Percentiles rank a stretch among this genome's conserved stretches.
These are phyloP conservation scores for Tuber borchii DNA, from an alignment of 495 filamentous ascomycete species.

Conservation along the genomic window DNA sequence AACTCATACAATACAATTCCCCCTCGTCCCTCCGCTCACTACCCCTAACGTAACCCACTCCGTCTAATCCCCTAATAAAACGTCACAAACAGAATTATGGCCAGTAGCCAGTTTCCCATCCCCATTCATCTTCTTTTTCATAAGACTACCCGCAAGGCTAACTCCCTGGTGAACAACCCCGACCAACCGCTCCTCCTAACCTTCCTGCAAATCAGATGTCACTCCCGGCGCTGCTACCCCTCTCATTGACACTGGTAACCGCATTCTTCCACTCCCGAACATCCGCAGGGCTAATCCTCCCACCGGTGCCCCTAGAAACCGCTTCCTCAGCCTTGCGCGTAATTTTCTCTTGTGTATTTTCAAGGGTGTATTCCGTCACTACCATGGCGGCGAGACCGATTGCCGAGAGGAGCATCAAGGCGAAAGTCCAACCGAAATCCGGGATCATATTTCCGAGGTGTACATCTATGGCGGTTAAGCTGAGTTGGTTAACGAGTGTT, in stretches of 20 bases:
- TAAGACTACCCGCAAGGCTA: no score
- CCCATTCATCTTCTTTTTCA: no score
- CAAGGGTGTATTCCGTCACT: constrained; percentile 23
- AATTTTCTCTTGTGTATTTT: constrained; percentile 20
- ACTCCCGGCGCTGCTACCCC: background rate
- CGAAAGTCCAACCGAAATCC: constrained; percentile 32
- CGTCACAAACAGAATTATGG: no score
- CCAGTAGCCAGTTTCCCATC: no score
- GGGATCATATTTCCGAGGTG: constrained; percentile 18
- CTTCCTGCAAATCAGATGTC: no score
- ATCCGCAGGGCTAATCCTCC: background rate
- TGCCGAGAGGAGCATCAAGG: constrained; percentile 12
- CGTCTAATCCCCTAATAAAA: background rate
- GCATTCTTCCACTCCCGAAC: background rate
- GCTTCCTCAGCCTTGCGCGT: constrained; percentile 15
- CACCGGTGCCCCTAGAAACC: constrained; percentile 11
- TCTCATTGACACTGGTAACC: background rate
- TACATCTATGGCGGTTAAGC: constrained; percentile 17
- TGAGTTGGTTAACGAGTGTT: constrained; percentile 30
- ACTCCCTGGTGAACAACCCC: no score
- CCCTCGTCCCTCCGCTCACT: background rate
- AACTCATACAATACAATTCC: background rate
- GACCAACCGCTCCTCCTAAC: no score
- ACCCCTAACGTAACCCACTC: background rate
- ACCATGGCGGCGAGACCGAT: constrained; percentile 21